Base-by-base conservation (phyloP, 352 stramenopile species). In the Phytophthora litchii region DNA sequence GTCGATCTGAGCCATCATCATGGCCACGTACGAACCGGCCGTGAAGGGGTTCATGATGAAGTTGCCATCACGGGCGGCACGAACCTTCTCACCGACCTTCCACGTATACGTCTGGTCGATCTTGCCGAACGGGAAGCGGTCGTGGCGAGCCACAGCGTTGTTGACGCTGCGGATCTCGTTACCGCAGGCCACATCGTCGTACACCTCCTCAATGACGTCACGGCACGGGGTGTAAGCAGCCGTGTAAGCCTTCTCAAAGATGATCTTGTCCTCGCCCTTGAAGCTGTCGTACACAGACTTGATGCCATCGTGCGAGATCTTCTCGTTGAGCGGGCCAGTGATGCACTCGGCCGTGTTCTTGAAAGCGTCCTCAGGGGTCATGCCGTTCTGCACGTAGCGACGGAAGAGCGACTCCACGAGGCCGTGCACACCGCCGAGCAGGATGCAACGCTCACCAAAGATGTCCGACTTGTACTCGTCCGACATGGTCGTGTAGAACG, bases 401-500 rank as follows among this genome's bases (percentile, higher is more conserved):
- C 96, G 92, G 92, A 98, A 98, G 19, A 99, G 90, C 54, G 94
- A 95, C 74, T 99, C 96, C 49, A 99, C 94, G 59, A 99, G 97
- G 59, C 94, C 96, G 78, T 99, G 96, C 25, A 99, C 95, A 47
- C 94, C 96, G 60, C 96, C 96, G 8, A 99, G 83, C 23, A 99
- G 82, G 65, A 99, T 98, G 55, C 96, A 96, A 64, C 96, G 93
- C 69, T 99, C 96, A 56, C 96, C 96, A 54, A 98, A 99, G 74
- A 99, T 99, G 85, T 99, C 96, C 61, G 91, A 98, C 73, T 97
- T 97, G 81, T 99, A 99, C 84, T 99, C 96, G 54, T 96, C 93
- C 43, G 87, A 85, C 54, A 99, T 78, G 34, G 94, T 98, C 41
- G 96, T 99, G 80, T 98, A 89, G 82, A 99, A 99, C 67, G 97